Conservation (phyloP, 805 yeast genomes). For the Alloascoidea hylecoeti region DNA sequence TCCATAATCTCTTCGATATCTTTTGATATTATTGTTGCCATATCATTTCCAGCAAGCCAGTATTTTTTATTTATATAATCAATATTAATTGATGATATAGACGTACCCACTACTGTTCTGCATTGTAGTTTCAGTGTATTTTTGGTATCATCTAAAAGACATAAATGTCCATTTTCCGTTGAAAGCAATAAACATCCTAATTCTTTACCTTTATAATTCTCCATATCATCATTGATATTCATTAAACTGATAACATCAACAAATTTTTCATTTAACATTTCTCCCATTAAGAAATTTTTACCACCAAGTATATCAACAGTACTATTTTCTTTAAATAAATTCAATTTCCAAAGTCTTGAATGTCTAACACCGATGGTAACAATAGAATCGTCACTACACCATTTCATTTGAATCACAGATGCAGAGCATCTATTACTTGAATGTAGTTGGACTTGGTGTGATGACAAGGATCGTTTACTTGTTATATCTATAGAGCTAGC, state of each 20-base stretch:
- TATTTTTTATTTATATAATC: not conserved
- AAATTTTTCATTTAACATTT: not conserved
- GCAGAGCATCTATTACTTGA: constrained; percentile 55
- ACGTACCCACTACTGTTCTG: not conserved
- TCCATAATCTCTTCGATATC: not conserved
- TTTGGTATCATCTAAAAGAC: not conserved
- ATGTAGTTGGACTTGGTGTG: constrained; percentile 19
- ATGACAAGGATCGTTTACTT: constrained; percentile 14
- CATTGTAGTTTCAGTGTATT: not conserved
- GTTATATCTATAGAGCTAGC: too few relatives aligned
- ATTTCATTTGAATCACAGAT: constrained; percentile 34
- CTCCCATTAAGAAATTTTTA: not conserved
- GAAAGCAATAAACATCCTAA: not conserved
- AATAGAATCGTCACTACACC: constrained; percentile 34
- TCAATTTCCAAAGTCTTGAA: constrained; percentile 44
- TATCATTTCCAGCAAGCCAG: not conserved
- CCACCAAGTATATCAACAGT: not conserved
- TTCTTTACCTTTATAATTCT: too few relatives aligned
- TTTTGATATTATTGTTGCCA: not conserved
- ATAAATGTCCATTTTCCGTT: not conserved
- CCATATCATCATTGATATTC: not conserved
- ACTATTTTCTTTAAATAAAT: not conserved
- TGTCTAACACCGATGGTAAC: constrained; percentile 50
- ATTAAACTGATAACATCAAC: not conserved
- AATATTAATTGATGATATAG: not conserved